phyloP scores from a whole-genome alignment of 345 rosid genomes.

The Bretschneidera sinensis region DNA sequence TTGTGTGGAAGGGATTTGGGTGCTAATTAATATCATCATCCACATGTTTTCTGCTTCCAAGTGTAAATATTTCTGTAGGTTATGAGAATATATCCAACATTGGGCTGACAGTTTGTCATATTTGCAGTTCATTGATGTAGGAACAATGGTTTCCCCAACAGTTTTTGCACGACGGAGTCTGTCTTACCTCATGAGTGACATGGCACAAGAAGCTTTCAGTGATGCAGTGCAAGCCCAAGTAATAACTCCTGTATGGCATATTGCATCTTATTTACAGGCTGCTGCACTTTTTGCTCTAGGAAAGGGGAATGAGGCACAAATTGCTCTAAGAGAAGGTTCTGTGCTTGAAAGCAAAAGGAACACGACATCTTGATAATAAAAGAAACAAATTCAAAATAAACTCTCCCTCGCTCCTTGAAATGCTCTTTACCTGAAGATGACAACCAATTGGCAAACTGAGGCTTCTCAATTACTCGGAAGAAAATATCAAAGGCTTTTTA shows the following conservation, averaged over 20 bases:
- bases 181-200: constrained; percentile 67
- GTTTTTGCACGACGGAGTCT: constrained; percentile 77
- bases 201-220: constrained; percentile 71
- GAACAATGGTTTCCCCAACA: constrained; percentile 89
- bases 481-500: constrained; percentile 8
- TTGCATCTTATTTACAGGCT: constrained; percentile 87
- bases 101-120: constrained; percentile 7
- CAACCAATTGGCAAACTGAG: constrained; percentile 12
- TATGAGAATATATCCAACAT: neutral
- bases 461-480: constrained; percentile 13
- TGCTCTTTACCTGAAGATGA: constrained; percentile 7
- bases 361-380: constrained; percentile 6
- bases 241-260: constrained; percentile 75
- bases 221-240: constrained; percentile 93
- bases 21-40: neutral
- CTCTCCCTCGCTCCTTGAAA: neutral
- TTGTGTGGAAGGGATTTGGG: neutral
- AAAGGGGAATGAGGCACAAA: constrained; percentile 70
- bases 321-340: constrained; percentile 70
- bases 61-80: neutral
- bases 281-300: constrained; percentile 58
- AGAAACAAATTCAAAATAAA: neutral
- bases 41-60: neutral
- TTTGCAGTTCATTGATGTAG: constrained; percentile 73
- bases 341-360: constrained; percentile 55